Conservation (phyloP, 345 rosid genomes). For the Brassica incana region DNA sequence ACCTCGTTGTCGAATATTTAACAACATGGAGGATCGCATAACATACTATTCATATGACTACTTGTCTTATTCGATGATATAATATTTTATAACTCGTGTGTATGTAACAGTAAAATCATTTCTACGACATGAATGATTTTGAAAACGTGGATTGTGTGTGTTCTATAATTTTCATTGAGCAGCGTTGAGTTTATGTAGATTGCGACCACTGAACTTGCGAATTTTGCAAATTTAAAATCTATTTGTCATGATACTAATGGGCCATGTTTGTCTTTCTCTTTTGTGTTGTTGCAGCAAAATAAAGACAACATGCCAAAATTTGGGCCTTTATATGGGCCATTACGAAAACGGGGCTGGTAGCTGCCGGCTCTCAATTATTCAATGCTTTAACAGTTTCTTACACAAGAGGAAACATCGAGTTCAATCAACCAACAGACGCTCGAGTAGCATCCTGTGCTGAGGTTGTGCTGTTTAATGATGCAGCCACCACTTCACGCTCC, state of each 20-base stretch:
- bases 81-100: background rate
- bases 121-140: background rate
- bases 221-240: too few relatives aligned
- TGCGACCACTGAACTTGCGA: background rate
- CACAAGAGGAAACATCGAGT: slow-evolving; percentile 7
- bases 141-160: background rate
- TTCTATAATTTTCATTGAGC: background rate
- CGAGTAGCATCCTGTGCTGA: slow-evolving; percentile 25
- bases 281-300: background rate
- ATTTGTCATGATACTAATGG: background rate
- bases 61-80: slow-evolving; percentile 13
- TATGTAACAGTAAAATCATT: background rate
- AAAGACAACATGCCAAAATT: background rate
- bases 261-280: background rate
- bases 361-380: slow-evolving; percentile 4
- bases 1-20: slow-evolving; percentile 32
- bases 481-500: slow-evolving; percentile 31
- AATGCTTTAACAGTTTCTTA: slow-evolving; percentile 11
- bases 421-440: slow-evolving; percentile 34
- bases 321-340: slow-evolving; percentile 5
- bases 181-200: background rate
- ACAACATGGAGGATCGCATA: slow-evolving; percentile 10
- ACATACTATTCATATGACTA: slow-evolving; percentile 34
- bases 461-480: slow-evolving; percentile 3
- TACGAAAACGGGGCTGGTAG: background rate